Base-by-base conservation (phyloP, 1,139 yeast species). In the Taphrina confusa region DNA sequence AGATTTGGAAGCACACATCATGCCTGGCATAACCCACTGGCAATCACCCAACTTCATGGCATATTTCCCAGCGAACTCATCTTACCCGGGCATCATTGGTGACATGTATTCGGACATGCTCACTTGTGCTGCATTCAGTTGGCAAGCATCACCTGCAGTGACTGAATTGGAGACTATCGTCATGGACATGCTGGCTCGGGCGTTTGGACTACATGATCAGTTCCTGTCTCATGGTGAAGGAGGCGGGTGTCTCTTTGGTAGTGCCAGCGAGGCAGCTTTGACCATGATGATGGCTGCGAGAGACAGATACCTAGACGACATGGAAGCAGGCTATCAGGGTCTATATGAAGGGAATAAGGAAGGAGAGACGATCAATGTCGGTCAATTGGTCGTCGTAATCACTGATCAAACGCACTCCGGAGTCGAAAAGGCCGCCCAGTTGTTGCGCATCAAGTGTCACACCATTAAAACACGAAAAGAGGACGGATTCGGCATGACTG, bases 1-100 rank as follows among this genome's bases (percentile, higher is more conserved):
- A 20, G 67, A 66, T 25, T 59, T 66, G 36, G 65, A 65, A 20
- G 39, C 50, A 9, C 47, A 57, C 30, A 65, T 66, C 28, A 60
- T 63, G 42, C 67, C 67, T 14, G 68, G 68, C 27, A 36, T 66
- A 30, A 66, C 68, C 9, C 65, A 66, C 57, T 66, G 68, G 68
- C 68, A 66, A 50, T 61, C 65, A 34, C 68, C 68, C 18, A 65
- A 65, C 30, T 66, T 66, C 28, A 58, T 65, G 18, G 68, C 67
- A 1, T 66, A 63, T 30, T 66, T 65, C 46, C 68, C 68, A 1
- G 66, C 68, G n/a, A 66, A 65, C 36, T 51, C 65, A 11, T 51
- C 64, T 4, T 66, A 49, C 27, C 67, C 68, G 3, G 64, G 66
- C 12, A 66, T 66, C 45, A 55, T 66, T 25, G 68, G 68, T 4